These are phyloP conservation scores for Rhodosporidiobolus sp. DNA, from an alignment of 768 basidiomycete species.

Conservation along the genomic window DNA sequence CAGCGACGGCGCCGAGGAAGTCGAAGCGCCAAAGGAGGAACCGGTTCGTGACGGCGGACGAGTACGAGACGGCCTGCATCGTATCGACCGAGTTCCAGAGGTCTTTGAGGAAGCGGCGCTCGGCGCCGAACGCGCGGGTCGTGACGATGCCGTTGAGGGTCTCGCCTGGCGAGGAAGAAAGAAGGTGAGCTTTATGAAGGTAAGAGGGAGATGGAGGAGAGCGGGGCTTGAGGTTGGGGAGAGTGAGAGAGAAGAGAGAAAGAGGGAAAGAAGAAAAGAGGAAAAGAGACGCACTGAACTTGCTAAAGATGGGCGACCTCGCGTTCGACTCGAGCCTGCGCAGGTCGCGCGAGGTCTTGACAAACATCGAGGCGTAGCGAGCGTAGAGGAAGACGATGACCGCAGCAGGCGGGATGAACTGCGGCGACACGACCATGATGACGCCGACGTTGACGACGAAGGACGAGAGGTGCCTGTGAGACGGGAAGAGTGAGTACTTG, in stretches of 20 bases:
- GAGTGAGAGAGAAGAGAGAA: no score
- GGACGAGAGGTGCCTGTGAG: not conserved
- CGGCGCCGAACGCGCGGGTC: constrained; percentile 49
- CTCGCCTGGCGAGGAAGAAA: constrained; percentile 43
- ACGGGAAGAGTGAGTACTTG: no score
- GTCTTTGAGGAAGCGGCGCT: constrained; percentile 69
- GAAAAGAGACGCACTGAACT: constrained; percentile 48
- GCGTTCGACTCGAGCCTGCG: constrained; percentile 51
- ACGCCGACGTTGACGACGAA: constrained; percentile 63
- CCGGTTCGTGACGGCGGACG: constrained; percentile 44
- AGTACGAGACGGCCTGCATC: constrained; percentile 70
- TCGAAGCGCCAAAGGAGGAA: constrained; percentile 40
- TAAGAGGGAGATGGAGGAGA: not conserved
- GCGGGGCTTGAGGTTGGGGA: no score
- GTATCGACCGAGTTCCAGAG: constrained; percentile 64
- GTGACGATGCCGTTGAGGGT: constrained; percentile 49
- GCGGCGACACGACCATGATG: constrained; percentile 62
- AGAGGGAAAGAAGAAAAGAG: no score
- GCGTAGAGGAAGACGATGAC: constrained; percentile 66
- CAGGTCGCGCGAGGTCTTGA: constrained; percentile 64
- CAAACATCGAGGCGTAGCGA: constrained; percentile 62
- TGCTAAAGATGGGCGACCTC: constrained; percentile 49
- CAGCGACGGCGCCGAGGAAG: constrained; percentile 64
- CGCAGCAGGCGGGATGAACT: constrained; percentile 64
- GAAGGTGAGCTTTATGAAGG: no score